These are phyloP conservation scores for Aspergillus texensis DNA, from an alignment of 2,329 filamentous ascomycete species.

Conservation along the genomic window DNA sequence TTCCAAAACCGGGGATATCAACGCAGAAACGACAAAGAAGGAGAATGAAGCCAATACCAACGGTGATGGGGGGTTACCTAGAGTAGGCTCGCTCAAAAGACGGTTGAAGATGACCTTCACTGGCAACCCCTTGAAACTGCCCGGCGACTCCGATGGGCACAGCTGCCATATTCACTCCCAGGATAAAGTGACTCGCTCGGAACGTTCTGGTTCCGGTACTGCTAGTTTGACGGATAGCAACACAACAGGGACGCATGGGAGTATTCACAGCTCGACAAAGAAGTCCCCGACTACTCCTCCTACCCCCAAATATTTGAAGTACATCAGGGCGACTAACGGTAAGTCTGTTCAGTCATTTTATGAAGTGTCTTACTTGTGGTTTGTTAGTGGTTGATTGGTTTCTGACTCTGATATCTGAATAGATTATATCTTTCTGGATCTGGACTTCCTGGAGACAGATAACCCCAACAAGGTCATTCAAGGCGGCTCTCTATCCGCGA, in stretches of 20 bases:
- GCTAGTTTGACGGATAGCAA: constrained; percentile 3
- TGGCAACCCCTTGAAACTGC: background rate
- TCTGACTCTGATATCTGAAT: background rate
- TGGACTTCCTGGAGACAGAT: constrained; percentile 8
- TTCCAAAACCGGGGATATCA: background rate
- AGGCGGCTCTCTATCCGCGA: background rate
- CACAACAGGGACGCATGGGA: background rate
- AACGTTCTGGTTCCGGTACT: constrained; percentile 7
- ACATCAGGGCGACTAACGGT: constrained; percentile 14
- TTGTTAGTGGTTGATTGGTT: background rate
- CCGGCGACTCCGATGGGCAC: background rate
- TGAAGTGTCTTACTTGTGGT: too few relatives aligned
- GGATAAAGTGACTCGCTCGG: background rate
- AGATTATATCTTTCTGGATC: constrained; percentile 20
- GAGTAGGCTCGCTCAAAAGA: background rate
- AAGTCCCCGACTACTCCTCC: background rate
- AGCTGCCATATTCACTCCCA: constrained; percentile 9
- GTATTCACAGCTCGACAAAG: constrained; percentile 2
- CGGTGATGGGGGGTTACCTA: background rate
- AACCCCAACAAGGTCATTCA: too few relatives aligned
- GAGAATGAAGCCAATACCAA: background rate
- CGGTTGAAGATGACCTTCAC: constrained; percentile 8
- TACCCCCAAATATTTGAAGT: constrained; percentile 9
- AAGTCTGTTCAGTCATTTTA: background rate
- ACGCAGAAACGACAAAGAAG: background rate